Evolutionary conservation across 805 yeast species (phyloP), one percentile per base, ranked within the genome.

Genomic region (Saccharomycopsis fibuligera): DNA sequence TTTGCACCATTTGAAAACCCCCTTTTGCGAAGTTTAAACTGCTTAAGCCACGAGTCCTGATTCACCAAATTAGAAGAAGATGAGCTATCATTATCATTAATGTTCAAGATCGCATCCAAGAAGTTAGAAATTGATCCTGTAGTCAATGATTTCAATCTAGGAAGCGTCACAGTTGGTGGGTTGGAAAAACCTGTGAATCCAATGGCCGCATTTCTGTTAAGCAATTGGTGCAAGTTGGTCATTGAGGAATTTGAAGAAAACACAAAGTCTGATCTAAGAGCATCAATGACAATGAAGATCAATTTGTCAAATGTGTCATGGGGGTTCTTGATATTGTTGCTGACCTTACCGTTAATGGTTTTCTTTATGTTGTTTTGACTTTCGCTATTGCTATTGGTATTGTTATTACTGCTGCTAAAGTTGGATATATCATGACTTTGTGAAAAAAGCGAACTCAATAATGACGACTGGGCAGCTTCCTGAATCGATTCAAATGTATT

Each of bases 121-220:
- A 93, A 93, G 59, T 80, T 89, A 0, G 99, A 97, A 0, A 96
- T 83, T 0, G 96, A 85, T 0, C 99, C 99, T 0, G 97, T 88
- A 0, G 97, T 86, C 22, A 90, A 76, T 6, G 96, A 96, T 64
- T 93, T 93, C 45, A 93, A 69, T 51, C 99, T 74, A 0, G 99
- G 99, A 35, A 93, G 68, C 0, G 99, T 93, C 8, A 93, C 99
- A 0, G 99, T 93, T 2, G 99, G 99, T 1, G 99, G 98, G 55
- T 86, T 85, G 1, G 96, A 83, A 62, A 73, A 86, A 0, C 96
- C 96, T 0, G 99, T 93, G 63, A 79, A 90, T 0, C 96, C 96
- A 44, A 90, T 59, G 0, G 93, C 98, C 31, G 72, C 58, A 9
- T 95, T 95, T 0, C 70, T 56, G 45, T 76, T 73, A 6, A 91